Conservation (phyloP, 1,139 yeast species). For the Magnusiomyces paraingens region DNA sequence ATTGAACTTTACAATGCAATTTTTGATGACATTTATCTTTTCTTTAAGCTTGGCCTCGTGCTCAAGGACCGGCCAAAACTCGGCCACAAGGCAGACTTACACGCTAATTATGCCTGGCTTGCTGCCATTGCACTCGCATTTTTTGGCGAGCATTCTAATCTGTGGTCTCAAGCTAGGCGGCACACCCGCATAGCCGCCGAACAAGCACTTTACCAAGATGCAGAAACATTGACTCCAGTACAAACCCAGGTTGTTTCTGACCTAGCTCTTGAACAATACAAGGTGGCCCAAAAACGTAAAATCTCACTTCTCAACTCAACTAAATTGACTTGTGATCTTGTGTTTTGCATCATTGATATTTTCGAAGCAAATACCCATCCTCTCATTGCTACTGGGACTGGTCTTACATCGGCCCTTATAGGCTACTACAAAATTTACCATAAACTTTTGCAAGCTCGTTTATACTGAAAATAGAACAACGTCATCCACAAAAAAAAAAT, state of each 20-base stretch:
- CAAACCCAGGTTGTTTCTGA: background rate
- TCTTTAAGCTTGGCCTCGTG: constrained; percentile 25
- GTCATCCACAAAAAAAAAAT: background rate
- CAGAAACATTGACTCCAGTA: background rate
- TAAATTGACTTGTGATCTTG: constrained; percentile 24
- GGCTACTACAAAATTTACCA: constrained; percentile 27
- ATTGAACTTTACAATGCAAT: constrained; percentile 28
- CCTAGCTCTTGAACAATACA: background rate
- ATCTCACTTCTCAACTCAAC: background rate
- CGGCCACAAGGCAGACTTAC: constrained; percentile 21
- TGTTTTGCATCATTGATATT: constrained; percentile 27
- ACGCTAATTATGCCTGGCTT: constrained; percentile 28
- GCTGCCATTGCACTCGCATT: constrained; percentile 19
- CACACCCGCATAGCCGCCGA: constrained; percentile 1
- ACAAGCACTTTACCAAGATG: constrained; percentile 5
- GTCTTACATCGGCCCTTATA: constrained; percentile 25
- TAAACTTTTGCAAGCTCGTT: constrained; percentile 11
- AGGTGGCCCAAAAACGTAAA: constrained; percentile 17
- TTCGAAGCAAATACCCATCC: constrained; percentile 9
- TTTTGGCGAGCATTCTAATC: constrained; percentile 21
- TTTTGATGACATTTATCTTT: constrained; percentile 29
- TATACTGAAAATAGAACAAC: background rate
- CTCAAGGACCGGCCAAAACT: constrained; percentile 14
- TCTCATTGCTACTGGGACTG: constrained; percentile 24
- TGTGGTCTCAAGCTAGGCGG: constrained; percentile 10